A percentile compares a stretch with the other conserved stretches of the same genome.
Evolutionary conservation across 2,329 filamentous ascomycete genomes (phyloP).

Genomic region (Orbilia quercus): DNA sequence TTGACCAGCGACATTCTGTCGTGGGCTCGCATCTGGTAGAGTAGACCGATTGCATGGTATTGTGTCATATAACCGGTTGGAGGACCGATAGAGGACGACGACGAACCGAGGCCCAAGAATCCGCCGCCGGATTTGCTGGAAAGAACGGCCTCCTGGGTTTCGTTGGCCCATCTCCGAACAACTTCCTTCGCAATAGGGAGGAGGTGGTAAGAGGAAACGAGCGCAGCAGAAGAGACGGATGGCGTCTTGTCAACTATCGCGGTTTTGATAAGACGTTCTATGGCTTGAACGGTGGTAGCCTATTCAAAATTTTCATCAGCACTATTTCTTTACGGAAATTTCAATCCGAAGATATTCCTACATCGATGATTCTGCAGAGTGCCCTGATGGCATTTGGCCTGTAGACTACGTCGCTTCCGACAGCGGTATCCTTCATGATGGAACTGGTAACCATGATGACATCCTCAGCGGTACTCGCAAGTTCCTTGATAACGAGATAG

Average conservation of each 20-base stretch:
- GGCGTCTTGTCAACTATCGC: slow-evolving; percentile 99
- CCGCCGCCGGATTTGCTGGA: slow-evolving; percentile 87
- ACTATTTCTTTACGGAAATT: not conserved
- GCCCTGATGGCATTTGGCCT: slow-evolving; percentile 95
- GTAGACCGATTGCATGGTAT: slow-evolving; percentile 95
- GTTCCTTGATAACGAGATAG: slow-evolving; percentile 96
- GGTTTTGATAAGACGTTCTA: slow-evolving; percentile 98
- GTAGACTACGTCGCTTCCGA: slow-evolving; percentile 92
- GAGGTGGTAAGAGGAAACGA: slow-evolving; percentile 97
- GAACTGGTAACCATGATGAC: slow-evolving; percentile 99
- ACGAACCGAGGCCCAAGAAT: slow-evolving; percentile 88
- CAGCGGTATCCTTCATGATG: slow-evolving; percentile 99
- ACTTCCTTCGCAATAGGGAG: slow-evolving; percentile 95
- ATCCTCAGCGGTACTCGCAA: slow-evolving; percentile 93
- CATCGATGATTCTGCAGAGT: slow-evolving; percentile 95
- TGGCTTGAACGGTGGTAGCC: slow-evolving; percentile 95
- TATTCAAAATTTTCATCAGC: slow-evolving; percentile 63
- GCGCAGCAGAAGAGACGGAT: slow-evolving; percentile 92
- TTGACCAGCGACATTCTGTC: slow-evolving; percentile 98
- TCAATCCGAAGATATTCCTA: slow-evolving; percentile 63
- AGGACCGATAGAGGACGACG: slow-evolving; percentile 77
- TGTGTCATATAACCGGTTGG: slow-evolving; percentile 98
- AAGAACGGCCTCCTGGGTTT: slow-evolving; percentile 95
- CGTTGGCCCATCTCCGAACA: slow-evolving; percentile 96
- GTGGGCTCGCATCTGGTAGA: slow-evolving; percentile 97